Base-by-base conservation (phyloP, 768 basidiomycete species). In the Rubroboletus pulcherrimus region DNA sequence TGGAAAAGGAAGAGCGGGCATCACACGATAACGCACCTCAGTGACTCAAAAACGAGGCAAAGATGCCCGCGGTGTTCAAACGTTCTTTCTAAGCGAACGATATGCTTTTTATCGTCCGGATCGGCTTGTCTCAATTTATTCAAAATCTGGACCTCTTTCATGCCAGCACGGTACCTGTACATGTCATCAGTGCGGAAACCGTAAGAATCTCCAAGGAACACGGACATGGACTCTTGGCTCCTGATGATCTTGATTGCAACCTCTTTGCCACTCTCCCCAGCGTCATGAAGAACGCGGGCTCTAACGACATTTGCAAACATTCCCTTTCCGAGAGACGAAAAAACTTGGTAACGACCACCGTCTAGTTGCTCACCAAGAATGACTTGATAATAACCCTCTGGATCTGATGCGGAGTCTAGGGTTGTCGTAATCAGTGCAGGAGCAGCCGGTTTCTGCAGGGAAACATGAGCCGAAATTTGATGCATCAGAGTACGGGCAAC, bases 241-340 rank as follows among this genome's bases (percentile, higher is more conserved):
- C 97, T 78, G 46, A 98, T 86, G 56, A 99, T 95, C 74, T 99
- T 99, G 71, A 99, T 98, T 1, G 97, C 97, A 10, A 98, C 94
- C 70, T 99, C 96, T 64, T 77, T 76, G 39, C 84, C 80, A 17
- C 58, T 59, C 49, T 81, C 78, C 53, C 77, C 75, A 10, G 78
- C 61, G 34, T 89, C 88, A 73, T 86, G 75, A 42, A 95, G 75
- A 10, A 93, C 81, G 33, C 92, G 84, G 9, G 95, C 96, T 44
- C 91, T 83, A 29, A 98, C 93, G 48, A 99, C 97, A 53, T 91
- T 93, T 46, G 94, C 93, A 70, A 98, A 99, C 96, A 99, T 99
- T 46, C 97, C 97, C 70, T 96, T 95, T 17, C 97, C 97, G n/a
- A 98, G 78, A 46, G 84, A 91, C 46, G 92, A 93, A 62, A 90